Evolutionary conservation across 768 basidiomycete genomes (phyloP), one percentile per base, ranked within the genome.

Genomic region (Hortiboletus campestris): DNA sequence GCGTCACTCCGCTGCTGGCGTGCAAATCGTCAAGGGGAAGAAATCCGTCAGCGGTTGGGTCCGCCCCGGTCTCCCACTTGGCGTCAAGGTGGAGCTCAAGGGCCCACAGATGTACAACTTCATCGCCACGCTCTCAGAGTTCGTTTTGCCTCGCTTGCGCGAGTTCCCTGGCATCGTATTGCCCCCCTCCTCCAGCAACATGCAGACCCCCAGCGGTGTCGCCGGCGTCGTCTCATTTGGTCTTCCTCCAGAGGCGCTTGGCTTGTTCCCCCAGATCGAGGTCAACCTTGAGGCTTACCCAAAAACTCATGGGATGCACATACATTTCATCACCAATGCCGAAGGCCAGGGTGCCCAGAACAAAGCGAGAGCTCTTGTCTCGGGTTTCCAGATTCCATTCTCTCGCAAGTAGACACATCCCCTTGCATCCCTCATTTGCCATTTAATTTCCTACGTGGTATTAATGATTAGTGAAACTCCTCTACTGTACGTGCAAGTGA

Each of bases 21-120:
- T 99, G 43, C 82, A 95, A 71, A 78, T 99, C 55, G 84, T 87
- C 52, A 76, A 69, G 72, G 75, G 89, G 61, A 63, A 84, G 74
- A 80, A 89, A 80, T 76, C 81, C 70, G 67, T 89, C 73, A 72
- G 88, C 34, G 88, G 89, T 0, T 98, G 93, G 91, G 82, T 95
- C 38, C 80, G 96, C 34, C 84, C 85, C 0, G 88, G 89, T 22
- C 69, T 91, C 46, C 92, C 96, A 0, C 76, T 88, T 19, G 94
- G 93, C 56, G 92, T 83, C 60, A 94, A 94, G 75, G 93, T 98
- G 57, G 91, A 91, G 68, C 74, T 99, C 62, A 86, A 84, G 67
- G 95, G 95, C 14, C 85, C 89, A 46, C 84, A 87, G 62, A 98
- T 98, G 95, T 98, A 92, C 76, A 89, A 92, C 63, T 98, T 98